Percentiles rank a stretch among this genome's conserved stretches.
phyloP scores from a whole-genome alignment of 2,329 filamentous ascomycete species.

The Xylariaceae sp. region DNA sequence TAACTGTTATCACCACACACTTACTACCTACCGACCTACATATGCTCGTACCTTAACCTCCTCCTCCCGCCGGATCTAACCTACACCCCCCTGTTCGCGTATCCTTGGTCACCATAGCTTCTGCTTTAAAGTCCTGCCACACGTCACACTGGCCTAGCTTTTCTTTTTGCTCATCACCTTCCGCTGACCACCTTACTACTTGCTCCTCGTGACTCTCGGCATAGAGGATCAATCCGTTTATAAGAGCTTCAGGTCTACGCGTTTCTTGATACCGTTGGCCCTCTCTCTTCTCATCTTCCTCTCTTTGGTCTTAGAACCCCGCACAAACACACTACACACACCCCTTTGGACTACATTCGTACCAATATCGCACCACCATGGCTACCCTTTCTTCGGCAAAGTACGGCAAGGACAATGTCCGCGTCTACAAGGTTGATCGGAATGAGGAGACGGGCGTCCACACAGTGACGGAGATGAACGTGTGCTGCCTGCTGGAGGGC shows the following conservation, averaged over 20 bases:
- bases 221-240: conserved; percentile 6
- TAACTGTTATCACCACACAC: too few species aligned
- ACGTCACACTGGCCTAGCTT: conserved; percentile 15
- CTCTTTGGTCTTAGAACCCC: background rate
- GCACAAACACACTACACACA: background rate
- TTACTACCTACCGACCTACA: too few species aligned
- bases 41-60: too few species aligned
- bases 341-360: background rate
- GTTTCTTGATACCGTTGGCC: background rate
- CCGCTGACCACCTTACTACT: background rate
- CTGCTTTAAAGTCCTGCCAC: background rate
- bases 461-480: conserved; percentile 89
- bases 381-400: conserved; percentile 58
- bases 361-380: conserved; percentile 37
- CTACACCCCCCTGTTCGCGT: background rate
- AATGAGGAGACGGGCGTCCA: conserved; percentile 72
- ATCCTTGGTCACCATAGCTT: background rate
- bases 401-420: conserved; percentile 97
- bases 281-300: background rate
- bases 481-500: conserved; percentile 87
- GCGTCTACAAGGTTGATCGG: conserved; percentile 88
- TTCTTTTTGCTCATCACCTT: conserved; percentile 3
- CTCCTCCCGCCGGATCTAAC: background rate
- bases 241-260: conserved; percentile 10
- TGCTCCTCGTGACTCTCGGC: conserved; percentile 1